Percentiles rank a stretch among this genome's conserved stretches.
phyloP scores from a whole-genome alignment of 495 filamentous ascomycete genomes.

The Penicillium paradoxum region DNA sequence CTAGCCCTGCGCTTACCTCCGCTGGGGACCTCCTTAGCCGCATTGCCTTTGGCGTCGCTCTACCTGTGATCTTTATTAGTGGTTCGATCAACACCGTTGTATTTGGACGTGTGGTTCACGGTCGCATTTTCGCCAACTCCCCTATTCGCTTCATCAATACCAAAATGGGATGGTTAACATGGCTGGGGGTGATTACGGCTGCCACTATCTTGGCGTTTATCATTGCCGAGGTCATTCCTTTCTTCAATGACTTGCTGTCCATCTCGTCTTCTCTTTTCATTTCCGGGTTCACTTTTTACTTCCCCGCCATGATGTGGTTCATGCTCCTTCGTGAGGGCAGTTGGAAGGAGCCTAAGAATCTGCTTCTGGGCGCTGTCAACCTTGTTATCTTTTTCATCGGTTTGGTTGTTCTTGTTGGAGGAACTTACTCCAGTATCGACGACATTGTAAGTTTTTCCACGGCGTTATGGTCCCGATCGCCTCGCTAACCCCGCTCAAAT shows the following conservation, averaged over 20 bases:
- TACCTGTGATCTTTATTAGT: slow-evolving; percentile 68
- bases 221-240: slow-evolving; percentile 64
- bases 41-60: slow-evolving; percentile 65
- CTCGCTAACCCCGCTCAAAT: slow-evolving; percentile 6
- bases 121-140: slow-evolving; percentile 50
- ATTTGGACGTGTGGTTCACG: slow-evolving; percentile 57
- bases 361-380: slow-evolving; percentile 21
- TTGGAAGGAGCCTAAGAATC: slow-evolving; percentile 31
- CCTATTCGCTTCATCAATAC: slow-evolving; percentile 56
- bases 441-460: slow-evolving; percentile 50
- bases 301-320: slow-evolving; percentile 59
- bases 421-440: slow-evolving; percentile 51
- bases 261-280: slow-evolving; percentile 47
- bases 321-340: slow-evolving; percentile 43
- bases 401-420: slow-evolving; percentile 48
- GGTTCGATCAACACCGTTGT: slow-evolving; percentile 60
- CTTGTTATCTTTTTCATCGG: slow-evolving; percentile 30
- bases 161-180: slow-evolving; percentile 51
- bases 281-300: slow-evolving; percentile 29
- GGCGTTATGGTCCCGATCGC: not conserved
- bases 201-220: slow-evolving; percentile 61
- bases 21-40: slow-evolving; percentile 56
- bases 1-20: slow-evolving; percentile 63
- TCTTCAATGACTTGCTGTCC: slow-evolving; percentile 59
- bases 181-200: slow-evolving; percentile 49